These are phyloP conservation scores for Chalciporus sphaerocephalus DNA, from an alignment of 768 basidiomycete species.

Conservation along the genomic window DNA sequence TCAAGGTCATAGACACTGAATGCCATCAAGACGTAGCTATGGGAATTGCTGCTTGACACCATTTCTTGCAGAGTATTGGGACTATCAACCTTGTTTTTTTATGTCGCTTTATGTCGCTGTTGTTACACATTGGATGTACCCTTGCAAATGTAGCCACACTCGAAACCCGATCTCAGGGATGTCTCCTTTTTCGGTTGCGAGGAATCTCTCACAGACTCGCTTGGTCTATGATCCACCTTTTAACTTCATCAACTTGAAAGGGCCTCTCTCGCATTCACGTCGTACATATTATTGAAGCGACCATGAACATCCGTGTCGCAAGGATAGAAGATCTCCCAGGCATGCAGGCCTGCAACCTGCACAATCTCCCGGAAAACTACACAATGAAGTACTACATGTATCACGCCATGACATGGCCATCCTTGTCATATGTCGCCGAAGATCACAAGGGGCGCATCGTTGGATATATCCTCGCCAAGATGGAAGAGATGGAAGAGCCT, in stretches of 20 bases:
- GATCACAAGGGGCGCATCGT: slow-evolving; percentile 86
- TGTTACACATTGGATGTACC: slow-evolving; percentile 25
- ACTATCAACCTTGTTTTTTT: slow-evolving; percentile 7
- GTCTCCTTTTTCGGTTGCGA: slow-evolving; percentile 15
- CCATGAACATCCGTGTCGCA: slow-evolving; percentile 31
- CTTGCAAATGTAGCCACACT: slow-evolving; percentile 17
- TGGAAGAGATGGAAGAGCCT: slow-evolving; percentile 51
- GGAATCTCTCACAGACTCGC: neutral
- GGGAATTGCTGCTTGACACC: slow-evolving; percentile 5
- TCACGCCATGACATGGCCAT: slow-evolving; percentile 88
- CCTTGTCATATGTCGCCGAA: slow-evolving; percentile 89
- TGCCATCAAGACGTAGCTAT: neutral
- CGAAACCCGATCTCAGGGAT: neutral
- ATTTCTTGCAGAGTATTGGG: slow-evolving; percentile 7
- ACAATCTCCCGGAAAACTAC: slow-evolving; percentile 92
- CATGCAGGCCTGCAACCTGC: slow-evolving; percentile 92
- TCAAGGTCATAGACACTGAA: slow-evolving; percentile 19
- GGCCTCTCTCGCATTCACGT: neutral
- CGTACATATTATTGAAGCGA: neutral
- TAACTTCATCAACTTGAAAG: no score
- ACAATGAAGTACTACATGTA: slow-evolving; percentile 84
- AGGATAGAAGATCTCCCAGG: slow-evolving; percentile 76
- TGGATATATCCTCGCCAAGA: slow-evolving; percentile 94
- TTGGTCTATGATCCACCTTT: no score
- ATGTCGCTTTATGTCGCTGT: slow-evolving; percentile 18